Evolutionary conservation across 2,329 filamentous ascomycete species (phyloP), one percentile per base, ranked within the genome.

Genomic region (Penicillium sp.): DNA sequence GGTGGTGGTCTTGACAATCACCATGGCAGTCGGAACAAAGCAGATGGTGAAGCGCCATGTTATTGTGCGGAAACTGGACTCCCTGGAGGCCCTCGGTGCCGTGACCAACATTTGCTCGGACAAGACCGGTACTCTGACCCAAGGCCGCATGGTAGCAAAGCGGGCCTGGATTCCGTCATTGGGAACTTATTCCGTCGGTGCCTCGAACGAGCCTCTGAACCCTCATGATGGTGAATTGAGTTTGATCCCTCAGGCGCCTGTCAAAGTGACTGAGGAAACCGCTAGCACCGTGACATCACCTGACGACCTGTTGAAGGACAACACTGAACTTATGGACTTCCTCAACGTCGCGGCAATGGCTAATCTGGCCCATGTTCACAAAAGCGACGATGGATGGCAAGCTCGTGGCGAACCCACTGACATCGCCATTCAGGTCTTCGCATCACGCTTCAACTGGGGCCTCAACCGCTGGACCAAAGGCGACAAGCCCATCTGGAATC

Each of bases 341-440:
- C 75, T 87, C 34, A 79, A 82, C 46, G 77, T 85, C 22, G 81
- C 83, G 5, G 80, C 83, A 0, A 75, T 87, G 40, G 83, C 83
- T 34, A 87, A 87, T 58, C 71, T 87, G 18, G 82, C 84, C 2
- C 77, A 77, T 29, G 78, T 87, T 3, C 78, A 83, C 53, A 73
- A 81, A 53, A 73, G 72, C 11, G 72, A 80, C 14, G 69, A 73
- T 2, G 70, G 76, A 45, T 87, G 84, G 84, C 75, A 80, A 47
- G 82, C 80, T 25, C 79, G 81, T 40, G 84, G 83, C 35, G 83
- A 86, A 56, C 82, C 83, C 0, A 88, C 85, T 1, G 86, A 89
- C 58, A 86, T 89, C 52, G 85, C 86, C 1, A 86, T 89, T 38
- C 84, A 88, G 58, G 86, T 89, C 0, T 87, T 89, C 62, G 83